Evolutionary conservation across 257 asterid genomes (phyloP), one percentile per base, ranked within the genome.

Genomic region (Prunella vulgaris): DNA sequence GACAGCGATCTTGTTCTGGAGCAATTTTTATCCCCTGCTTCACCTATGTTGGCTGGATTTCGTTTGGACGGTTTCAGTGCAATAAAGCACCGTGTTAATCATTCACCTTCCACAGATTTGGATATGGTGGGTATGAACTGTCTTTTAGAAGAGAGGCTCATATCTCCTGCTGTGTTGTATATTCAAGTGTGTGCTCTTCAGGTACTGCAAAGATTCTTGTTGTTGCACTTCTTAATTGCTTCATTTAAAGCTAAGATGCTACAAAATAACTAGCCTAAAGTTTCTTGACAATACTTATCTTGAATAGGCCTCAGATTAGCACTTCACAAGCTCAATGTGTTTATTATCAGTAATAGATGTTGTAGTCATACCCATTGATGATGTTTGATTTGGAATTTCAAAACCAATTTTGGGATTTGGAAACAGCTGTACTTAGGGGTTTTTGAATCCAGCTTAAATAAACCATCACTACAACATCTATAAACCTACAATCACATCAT

Each of bases 31-130:
- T 76, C 95, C 61, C 90, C 93, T 21, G 85, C 82, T 81, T 87
- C 97, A 65, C 99, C 96, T 68, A 81, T 80, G 84, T 75, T 91
- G 82, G 93, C 96, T 66, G 99, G 99, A 61, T 94, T 94, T 81
- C 99, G 96, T 46, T 78, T 94, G 69, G 99, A 93, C 75, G 96
- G 93, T 76, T 86, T 94, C 79, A 84, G 85, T 78, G 92, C 92
- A 22, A 87, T 94, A 78, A 94, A 86, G 84, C 90, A 82, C 73
- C 84, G 95, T 48, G 85, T 86, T 51, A 82, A 79, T 74, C 99
- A 90, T 80, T 90, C 97, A 52, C 99, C 96, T 56, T 72, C 86
- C 22, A 10, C 84, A 49, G 85, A 78, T 64, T 70, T 66, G 64
- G 83, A 81, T 69, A 33, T 77, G 51, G 76, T 73, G 79, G 83